These are phyloP conservation scores for Xylaria sp. DNA, from an alignment of 2,329 filamentous ascomycete species.

Conservation along the genomic window DNA sequence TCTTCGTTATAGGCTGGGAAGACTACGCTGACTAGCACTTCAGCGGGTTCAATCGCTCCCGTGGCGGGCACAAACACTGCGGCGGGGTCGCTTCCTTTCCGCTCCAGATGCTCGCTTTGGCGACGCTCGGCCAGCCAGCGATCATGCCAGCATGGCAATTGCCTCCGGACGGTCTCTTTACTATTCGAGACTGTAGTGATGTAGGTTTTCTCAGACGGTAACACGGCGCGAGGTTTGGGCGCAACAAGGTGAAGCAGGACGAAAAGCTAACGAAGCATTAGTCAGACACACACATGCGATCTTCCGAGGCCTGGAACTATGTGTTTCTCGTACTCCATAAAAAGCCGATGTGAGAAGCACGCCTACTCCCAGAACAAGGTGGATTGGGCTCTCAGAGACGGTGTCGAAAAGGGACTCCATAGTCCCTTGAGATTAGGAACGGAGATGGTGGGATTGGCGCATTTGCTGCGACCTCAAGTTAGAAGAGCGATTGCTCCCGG, in stretches of 20 bases:
- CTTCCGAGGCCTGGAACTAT: neutral
- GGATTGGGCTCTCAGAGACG: slow-evolving; percentile 46
- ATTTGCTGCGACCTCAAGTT: neutral
- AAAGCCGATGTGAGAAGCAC: slow-evolving; percentile 44
- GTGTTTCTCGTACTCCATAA: slow-evolving; percentile 44
- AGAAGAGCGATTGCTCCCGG: slow-evolving; percentile 16
- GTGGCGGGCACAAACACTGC: slow-evolving; percentile 52
- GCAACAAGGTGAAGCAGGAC: slow-evolving; percentile 75
- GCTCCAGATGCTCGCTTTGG: slow-evolving; percentile 50
- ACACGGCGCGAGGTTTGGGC: slow-evolving; percentile 76
- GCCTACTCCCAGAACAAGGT: slow-evolving; percentile 46
- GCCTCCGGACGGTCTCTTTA: slow-evolving; percentile 53
- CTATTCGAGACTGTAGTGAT: slow-evolving; percentile 74
- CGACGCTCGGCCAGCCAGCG: slow-evolving; percentile 68
- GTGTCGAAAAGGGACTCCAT: slow-evolving; percentile 34
- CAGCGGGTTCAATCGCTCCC: slow-evolving; percentile 71
- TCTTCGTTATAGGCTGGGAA: slow-evolving; percentile 97
- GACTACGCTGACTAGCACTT: slow-evolving; percentile 88
- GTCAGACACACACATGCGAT: neutral
- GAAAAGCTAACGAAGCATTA: slow-evolving; percentile 59
- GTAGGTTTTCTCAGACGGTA: slow-evolving; percentile 84
- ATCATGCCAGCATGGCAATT: slow-evolving; percentile 89
- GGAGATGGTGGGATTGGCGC: neutral
- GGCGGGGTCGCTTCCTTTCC: slow-evolving; percentile 41
- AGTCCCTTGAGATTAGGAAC: neutral